Base-by-base conservation (phyloP, 805 yeast genomes). In the Metschnikowia bowlesiae region DNA sequence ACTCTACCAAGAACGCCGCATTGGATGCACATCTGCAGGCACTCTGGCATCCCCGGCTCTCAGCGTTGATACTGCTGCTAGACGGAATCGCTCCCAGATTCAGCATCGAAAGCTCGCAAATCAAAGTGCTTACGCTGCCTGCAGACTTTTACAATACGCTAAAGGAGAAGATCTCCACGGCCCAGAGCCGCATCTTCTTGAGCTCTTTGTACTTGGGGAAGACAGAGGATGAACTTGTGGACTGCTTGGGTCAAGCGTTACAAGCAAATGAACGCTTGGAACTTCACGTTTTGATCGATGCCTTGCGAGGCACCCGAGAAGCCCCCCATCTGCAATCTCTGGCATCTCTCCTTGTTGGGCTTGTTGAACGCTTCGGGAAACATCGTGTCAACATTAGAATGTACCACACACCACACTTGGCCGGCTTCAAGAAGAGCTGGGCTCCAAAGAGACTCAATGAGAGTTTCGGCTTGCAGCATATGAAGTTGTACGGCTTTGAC, bases 401-500 rank as follows among this genome's bases (percentile, higher is more conserved):
- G 75, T 94, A 88, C 67, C 95, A 87, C 59, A 92, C 99, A 0
- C 99, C 99, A 0, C 84, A 85, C 54, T 75, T 88, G 57, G 71
- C 78, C 37, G 96, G 96, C 0, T 62, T 88, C 52, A 78, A 80
- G 50, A 83, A 84, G 61, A 57, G 69, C 8, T 42, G 87, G 40
- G 75, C 89, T 2, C 99, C 99, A 0, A 84, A 79, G 52, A 77
- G 99, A 54, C 75, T 92, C 55, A 90, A 91, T 66, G 99, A 94
- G 69, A 91, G 95, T 3, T 80, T 78, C 70, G 99, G 99, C 0
- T 76, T 94, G 46, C 99, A 94, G 66, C 99, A 94, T 64, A 94
- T 94, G 98, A 94, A 94, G 65, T 78, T 94, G 30, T 94, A 94
- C 65, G 99, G 99, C 1, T 83, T 91, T 61, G 99, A 94, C 65